Percentiles rank a stretch among this genome's conserved stretches.
Conservation (phyloP, 805 yeast species). For the Candida boleticola region DNA sequence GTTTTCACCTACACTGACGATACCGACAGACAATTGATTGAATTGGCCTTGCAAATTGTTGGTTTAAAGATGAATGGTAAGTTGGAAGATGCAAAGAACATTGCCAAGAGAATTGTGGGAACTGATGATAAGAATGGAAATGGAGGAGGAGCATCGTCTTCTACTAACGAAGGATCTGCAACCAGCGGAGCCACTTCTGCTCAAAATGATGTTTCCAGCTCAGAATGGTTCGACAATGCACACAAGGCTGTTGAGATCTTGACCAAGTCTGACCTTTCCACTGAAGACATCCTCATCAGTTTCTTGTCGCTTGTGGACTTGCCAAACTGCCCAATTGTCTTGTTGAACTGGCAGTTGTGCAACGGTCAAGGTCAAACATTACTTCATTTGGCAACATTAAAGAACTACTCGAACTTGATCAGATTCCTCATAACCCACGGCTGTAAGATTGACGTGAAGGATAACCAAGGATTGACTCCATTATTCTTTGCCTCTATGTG, state of each 20-base stretch:
- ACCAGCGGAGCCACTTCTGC: background rate
- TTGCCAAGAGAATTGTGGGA: slow-evolving; percentile 88
- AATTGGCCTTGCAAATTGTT: slow-evolving; percentile 92
- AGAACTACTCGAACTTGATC: slow-evolving; percentile 65
- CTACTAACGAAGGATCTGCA: slow-evolving; percentile 13
- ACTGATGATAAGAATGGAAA: slow-evolving; percentile 37
- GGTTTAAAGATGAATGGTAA: slow-evolving; percentile 97
- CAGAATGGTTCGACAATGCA: slow-evolving; percentile 53
- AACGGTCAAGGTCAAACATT: slow-evolving; percentile 84
- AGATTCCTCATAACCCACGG: slow-evolving; percentile 65
- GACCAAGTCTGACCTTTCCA: slow-evolving; percentile 42
- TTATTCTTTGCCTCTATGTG: slow-evolving; percentile 79
- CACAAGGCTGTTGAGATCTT: slow-evolving; percentile 49
- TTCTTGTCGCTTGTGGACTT: slow-evolving; percentile 59
- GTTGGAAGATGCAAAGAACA: slow-evolving; percentile 89
- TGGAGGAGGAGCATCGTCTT: slow-evolving; percentile 15
- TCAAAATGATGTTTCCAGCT: slow-evolving; percentile 12
- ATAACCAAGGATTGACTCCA: slow-evolving; percentile 81
- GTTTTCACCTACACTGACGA: slow-evolving; percentile 92
- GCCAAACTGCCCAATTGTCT: slow-evolving; percentile 58
- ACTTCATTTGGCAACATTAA: slow-evolving; percentile 79
- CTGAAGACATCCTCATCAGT: slow-evolving; percentile 49
- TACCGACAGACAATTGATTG: slow-evolving; percentile 91
- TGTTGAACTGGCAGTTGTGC: slow-evolving; percentile 78
- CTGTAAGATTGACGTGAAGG: slow-evolving; percentile 67